These are phyloP conservation scores for Nymphaea thermarum DNA, from an alignment of 164 flowering plant genomes.

Conservation along the genomic window DNA sequence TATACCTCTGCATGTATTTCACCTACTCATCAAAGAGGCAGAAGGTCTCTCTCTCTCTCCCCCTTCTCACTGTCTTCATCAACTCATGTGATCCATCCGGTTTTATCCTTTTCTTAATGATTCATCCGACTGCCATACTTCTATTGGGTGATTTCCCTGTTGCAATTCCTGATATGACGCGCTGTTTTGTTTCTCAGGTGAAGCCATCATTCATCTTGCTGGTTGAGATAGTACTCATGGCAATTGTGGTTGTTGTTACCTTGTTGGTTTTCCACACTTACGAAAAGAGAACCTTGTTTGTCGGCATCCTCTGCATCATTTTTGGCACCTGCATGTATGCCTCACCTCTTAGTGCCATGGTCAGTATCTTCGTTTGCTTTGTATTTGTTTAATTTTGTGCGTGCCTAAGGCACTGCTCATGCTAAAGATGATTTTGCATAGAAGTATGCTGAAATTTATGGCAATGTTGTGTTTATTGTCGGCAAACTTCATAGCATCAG, in stretches of 20 bases:
- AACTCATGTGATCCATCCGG: too few species aligned
- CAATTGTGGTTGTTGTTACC: conserved; percentile 12
- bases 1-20: conserved; percentile 11
- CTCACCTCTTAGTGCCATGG: conserved; percentile 34
- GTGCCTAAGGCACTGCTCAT: too few species aligned
- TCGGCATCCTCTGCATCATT: conserved; percentile 40
- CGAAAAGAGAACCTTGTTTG: conserved; percentile 21
- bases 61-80: background rate
- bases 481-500: too few species aligned
- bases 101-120: too few species aligned
- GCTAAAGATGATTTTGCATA: too few species aligned
- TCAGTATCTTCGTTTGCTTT: background rate
- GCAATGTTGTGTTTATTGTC: too few species aligned
- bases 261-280: conserved; percentile 16
- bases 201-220: conserved; percentile 6
- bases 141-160: too few species aligned
- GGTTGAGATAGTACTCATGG: conserved; percentile 18
- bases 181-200: conserved; percentile 12
- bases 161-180: too few species aligned
- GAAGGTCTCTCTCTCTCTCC: background rate
- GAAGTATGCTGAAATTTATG: too few species aligned
- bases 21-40: background rate
- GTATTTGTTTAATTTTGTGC: too few species aligned
- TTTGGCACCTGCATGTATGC: conserved; percentile 51
- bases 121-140: too few species aligned